Base-by-base conservation (phyloP, 108 stramenopile species). In the Nitzschia inconspicua region DNA sequence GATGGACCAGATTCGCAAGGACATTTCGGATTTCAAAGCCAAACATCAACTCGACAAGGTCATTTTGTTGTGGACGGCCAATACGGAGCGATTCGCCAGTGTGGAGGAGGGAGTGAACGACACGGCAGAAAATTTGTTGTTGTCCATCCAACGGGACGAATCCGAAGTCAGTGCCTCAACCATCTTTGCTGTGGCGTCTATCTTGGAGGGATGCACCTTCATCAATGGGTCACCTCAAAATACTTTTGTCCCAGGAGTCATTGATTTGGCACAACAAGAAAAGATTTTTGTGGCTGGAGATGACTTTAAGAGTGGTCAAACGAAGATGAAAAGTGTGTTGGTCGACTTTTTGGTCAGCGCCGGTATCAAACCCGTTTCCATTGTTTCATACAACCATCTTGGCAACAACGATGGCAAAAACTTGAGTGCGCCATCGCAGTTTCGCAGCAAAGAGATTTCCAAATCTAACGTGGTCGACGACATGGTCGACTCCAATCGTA, bases 191-290 rank as follows among this genome's bases (percentile, higher is more conserved):
- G 93, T 97, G 4, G 96, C 98, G 16, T 89, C 94, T 10, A 96
- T 97, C 60, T 58, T 97, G 68, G 96, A 97, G 71, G 95, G 95
- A 19, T 94, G 90, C 66, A 84, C 88, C 5, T 98, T 94, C 78
- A 96, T 98, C 84, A 98, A 98, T 68, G 98, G 98, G 16, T 95
- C 94, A 3, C 98, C 98, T 2, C 98, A 98, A 68, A 98, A 98
- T 77, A 97, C 96, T 8, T 97, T 98, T 61, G 96, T 98, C n/a
- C 98, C 98, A n/a, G 96, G 94, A 9, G 92, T 95, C 41, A 58
- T 95, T 39, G 92, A 97, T 52, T 75, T 97, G 40, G 96, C 96
- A 24, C 61, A 82, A 57, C 74, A 81, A 54, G 62, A 85, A 31
- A 75, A 80, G 61, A 88, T 89, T 18, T 97, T 91, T 70, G 88